These are phyloP conservation scores for Erigeron canadensis DNA, from an alignment of 129 eudicot species.

Conservation along the genomic window DNA sequence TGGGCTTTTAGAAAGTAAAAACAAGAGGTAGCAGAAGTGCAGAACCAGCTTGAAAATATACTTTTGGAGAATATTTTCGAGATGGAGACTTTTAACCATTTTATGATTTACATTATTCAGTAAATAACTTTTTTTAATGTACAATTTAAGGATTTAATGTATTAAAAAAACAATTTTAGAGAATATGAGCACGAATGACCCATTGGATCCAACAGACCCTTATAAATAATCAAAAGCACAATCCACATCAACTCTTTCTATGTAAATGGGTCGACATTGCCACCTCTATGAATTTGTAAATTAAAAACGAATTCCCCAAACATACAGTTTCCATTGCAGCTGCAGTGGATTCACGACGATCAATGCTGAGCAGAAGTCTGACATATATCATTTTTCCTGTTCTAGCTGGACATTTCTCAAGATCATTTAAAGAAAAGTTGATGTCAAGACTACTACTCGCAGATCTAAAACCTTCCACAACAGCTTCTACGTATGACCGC, in stretches of 20 bases:
- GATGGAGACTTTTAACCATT: too few species aligned
- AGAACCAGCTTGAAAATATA: neutral
- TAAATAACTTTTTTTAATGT: neutral
- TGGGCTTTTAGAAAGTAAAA: neutral
- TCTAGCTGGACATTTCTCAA: conserved; percentile 15
- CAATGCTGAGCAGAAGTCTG: conserved; percentile 87
- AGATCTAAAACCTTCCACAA: conserved; percentile 75
- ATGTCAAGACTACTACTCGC: conserved; percentile 49
- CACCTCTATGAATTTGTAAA: conserved; percentile 1
- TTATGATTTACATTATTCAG: too few species aligned
- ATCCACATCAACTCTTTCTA: neutral
- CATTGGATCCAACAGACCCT: neutral
- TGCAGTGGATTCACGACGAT: conserved; percentile 78
- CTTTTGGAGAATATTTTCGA: too few species aligned
- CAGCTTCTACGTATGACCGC: conserved; percentile 80
- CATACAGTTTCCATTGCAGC: conserved; percentile 97
- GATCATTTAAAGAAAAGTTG: conserved; percentile 37
- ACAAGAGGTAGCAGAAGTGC: neutral
- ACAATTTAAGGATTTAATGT: neutral
- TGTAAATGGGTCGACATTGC: neutral
- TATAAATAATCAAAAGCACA: neutral
- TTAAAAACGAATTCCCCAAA: conserved; percentile 15
- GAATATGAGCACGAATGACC: neutral
- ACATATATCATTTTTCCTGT: conserved; percentile 60
- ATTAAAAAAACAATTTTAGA: neutral